Evolutionary conservation across 2,329 filamentous ascomycete species (phyloP).

Genomic region (Curvularia lunata): DNA sequence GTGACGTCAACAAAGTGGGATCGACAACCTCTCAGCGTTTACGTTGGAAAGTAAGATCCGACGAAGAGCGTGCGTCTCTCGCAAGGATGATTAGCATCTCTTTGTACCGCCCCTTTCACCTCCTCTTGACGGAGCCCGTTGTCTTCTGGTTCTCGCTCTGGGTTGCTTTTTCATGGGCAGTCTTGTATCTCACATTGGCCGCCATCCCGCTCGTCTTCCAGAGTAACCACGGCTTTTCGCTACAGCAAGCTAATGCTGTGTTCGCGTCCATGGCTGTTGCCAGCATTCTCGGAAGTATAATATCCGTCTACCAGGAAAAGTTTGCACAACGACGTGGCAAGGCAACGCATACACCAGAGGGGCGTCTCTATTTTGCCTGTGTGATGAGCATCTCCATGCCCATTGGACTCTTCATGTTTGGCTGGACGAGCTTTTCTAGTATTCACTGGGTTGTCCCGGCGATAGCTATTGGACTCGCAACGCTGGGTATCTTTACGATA

Average conservation of each 20-base stretch:
- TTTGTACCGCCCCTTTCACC: slow-evolving; percentile 76
- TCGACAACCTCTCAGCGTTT: slow-evolving; percentile 61
- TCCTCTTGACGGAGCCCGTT: slow-evolving; percentile 76
- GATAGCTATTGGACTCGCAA: slow-evolving; percentile 74
- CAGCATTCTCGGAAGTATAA: slow-evolving; percentile 67
- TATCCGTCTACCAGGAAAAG: slow-evolving; percentile 76
- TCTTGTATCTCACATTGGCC: slow-evolving; percentile 84
- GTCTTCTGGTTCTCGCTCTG: slow-evolving; percentile 89
- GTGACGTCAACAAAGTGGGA: slow-evolving; percentile 24
- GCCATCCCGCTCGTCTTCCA: slow-evolving; percentile 80
- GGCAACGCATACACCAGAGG: slow-evolving; percentile 65
- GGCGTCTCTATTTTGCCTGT: slow-evolving; percentile 82
- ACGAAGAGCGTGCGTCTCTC: slow-evolving; percentile 76
- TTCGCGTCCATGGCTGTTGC: slow-evolving; percentile 77
- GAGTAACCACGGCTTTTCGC: slow-evolving; percentile 69
- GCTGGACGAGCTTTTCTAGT: slow-evolving; percentile 68
- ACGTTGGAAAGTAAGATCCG: slow-evolving; percentile 79
- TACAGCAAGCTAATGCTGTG: slow-evolving; percentile 71
- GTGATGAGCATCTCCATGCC: slow-evolving; percentile 77
- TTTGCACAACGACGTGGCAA: slow-evolving; percentile 59
- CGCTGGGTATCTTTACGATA: slow-evolving; percentile 83
- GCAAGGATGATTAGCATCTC: slow-evolving; percentile 74
- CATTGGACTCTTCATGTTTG: slow-evolving; percentile 80
- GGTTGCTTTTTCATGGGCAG: slow-evolving; percentile 88
- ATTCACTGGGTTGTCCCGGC: slow-evolving; percentile 76